Percentiles rank a stretch among this genome's conserved stretches.
Conservation (phyloP, 768 basidiomycete genomes). For the Agrocybe chaxingu region DNA sequence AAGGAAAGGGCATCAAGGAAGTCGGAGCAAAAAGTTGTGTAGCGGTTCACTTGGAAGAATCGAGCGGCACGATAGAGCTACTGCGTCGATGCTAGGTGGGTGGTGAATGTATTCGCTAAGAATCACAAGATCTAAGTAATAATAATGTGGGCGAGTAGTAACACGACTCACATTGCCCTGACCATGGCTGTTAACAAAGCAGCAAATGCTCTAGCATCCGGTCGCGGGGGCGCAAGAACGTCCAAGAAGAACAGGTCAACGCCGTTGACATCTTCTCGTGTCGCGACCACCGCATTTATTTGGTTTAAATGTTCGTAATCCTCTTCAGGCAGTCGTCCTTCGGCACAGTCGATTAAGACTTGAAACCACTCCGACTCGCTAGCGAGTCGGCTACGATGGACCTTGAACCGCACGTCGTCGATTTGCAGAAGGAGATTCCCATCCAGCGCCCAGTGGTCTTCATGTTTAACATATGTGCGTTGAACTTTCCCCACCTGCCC, state of each 20-base stretch:
- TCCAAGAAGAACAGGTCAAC: conserved; percentile 1
- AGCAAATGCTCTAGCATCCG: not conserved
- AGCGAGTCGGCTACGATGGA: conserved; percentile 21
- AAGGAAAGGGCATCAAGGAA: conserved; percentile 28
- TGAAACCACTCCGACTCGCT: conserved; percentile 21
- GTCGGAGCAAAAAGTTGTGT: conserved; percentile 22
- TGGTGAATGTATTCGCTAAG: conserved; percentile 17
- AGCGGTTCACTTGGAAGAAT: conserved; percentile 23
- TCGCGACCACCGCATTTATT: not conserved
- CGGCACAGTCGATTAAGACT: conserved; percentile 14
- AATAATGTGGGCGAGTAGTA: not conserved
- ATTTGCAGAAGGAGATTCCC: conserved; percentile 24
- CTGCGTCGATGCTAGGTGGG: conserved; percentile 20
- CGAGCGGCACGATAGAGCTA: conserved; percentile 33
- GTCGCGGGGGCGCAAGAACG: too few relatives aligned
- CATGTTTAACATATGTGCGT: conserved; percentile 15
- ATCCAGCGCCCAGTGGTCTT: conserved; percentile 19
- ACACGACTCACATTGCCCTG: not conserved
- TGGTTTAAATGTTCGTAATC: not conserved
- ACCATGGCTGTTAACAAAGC: not conserved
- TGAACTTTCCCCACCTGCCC: conserved; percentile 1
- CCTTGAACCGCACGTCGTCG: conserved; percentile 15
- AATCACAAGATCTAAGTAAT: not conserved
- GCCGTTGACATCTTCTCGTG: not conserved
- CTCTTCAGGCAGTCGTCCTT: conserved; percentile 5